Evolutionary conservation across 495 filamentous ascomycete genomes (phyloP).

Genomic region (Cercophora scortea): DNA sequence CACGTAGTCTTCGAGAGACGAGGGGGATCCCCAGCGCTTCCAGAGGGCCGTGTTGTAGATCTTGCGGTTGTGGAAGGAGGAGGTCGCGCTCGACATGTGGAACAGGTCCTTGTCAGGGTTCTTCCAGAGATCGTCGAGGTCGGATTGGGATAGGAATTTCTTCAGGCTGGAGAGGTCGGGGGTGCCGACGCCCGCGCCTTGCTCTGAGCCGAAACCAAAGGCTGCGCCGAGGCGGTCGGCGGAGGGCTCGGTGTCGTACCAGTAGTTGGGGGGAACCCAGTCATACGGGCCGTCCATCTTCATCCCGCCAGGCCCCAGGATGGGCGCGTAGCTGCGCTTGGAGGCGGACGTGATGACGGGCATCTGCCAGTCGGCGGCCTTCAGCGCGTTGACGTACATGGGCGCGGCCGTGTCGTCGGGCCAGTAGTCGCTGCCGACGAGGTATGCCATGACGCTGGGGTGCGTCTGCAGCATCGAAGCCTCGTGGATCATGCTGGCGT

Average conservation of each 20-base stretch:
- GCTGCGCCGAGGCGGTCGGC: slow-evolving; percentile 42
- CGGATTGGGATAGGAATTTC: slow-evolving; percentile 43
- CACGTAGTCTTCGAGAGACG: slow-evolving; percentile 32
- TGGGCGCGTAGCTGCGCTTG: slow-evolving; percentile 43
- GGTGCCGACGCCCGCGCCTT: slow-evolving; percentile 54
- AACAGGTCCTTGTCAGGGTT: slow-evolving; percentile 44
- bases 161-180: slow-evolving; percentile 47
- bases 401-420: slow-evolving; percentile 47
- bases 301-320: slow-evolving; percentile 49
- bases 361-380: slow-evolving; percentile 45
- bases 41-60: slow-evolving; percentile 51
- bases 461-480: slow-evolving; percentile 51
- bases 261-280: slow-evolving; percentile 60
- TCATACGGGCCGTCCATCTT: slow-evolving; percentile 65
- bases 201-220: slow-evolving; percentile 56
- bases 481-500: slow-evolving; percentile 51
- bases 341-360: slow-evolving; percentile 53
- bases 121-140: slow-evolving; percentile 50
- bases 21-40: slow-evolving; percentile 45
- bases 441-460: slow-evolving; percentile 47
- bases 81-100: slow-evolving; percentile 50
- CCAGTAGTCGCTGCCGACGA: slow-evolving; percentile 58
- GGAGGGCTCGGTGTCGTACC: slow-evolving; percentile 39
- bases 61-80: slow-evolving; percentile 44
- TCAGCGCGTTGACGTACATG: slow-evolving; percentile 43